Evolutionary conservation across 768 basidiomycete genomes (phyloP).

Genomic region (Pulveroboletus sp.): DNA sequence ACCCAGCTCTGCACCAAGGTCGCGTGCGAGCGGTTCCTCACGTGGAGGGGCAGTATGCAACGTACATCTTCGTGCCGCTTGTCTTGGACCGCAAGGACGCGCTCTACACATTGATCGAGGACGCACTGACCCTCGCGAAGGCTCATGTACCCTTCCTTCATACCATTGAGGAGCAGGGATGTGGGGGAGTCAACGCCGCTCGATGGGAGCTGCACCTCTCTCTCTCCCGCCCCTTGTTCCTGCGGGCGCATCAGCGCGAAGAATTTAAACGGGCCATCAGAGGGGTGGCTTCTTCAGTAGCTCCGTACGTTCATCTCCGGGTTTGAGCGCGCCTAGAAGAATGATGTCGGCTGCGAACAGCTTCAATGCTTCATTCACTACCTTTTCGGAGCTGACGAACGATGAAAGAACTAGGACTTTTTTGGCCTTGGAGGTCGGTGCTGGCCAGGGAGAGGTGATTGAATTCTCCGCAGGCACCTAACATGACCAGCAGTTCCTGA

Average conservation of each 20-base stretch:
- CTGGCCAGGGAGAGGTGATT: conserved; percentile 72
- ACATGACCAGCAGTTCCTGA: conserved; percentile 6
- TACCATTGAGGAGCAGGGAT: conserved; percentile 32
- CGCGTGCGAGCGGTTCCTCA: conserved; percentile 70
- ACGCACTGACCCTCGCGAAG: conserved; percentile 43
- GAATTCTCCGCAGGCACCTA: not conserved
- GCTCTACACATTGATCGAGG: conserved; percentile 44
- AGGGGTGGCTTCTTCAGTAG: conserved; percentile 40
- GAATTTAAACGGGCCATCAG: conserved; percentile 63
- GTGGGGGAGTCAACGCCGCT: not conserved
- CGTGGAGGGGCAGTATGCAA: conserved; percentile 81
- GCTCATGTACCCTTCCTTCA: conserved; percentile 44
- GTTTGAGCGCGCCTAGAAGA: conserved; percentile 2
- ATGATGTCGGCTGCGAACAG: conserved; percentile 35
- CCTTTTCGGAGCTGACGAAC: conserved; percentile 66
- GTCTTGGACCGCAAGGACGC: conserved; percentile 37
- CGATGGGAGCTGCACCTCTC: conserved; percentile 71
- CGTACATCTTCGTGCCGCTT: conserved; percentile 74
- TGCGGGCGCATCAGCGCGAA: conserved; percentile 76
- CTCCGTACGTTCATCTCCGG: conserved; percentile 37
- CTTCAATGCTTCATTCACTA: conserved; percentile 68
- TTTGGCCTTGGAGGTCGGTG: conserved; percentile 75
- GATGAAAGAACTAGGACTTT: conserved; percentile 82
- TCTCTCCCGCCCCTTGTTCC: conserved; percentile 73
- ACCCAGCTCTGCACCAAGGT: conserved; percentile 82